Percentiles rank a stretch among this genome's conserved stretches.
Conservation (phyloP, 1,139 yeast genomes). For the Geotrichum restrictum region DNA sequence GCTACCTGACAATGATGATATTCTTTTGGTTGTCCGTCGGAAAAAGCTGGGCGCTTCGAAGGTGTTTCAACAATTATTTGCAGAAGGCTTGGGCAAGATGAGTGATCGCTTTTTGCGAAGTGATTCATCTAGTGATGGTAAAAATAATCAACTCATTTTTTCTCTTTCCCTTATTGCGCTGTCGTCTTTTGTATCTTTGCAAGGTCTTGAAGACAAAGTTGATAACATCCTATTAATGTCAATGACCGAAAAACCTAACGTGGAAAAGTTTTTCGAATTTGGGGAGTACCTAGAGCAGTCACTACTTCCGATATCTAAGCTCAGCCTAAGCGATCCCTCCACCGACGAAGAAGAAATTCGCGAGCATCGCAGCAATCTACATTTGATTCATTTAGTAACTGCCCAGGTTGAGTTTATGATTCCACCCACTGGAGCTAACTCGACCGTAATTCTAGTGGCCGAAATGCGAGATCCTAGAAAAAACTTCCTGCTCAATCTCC, state of each 20-base stretch:
- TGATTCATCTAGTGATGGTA: background rate
- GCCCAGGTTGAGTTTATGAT: conserved; percentile 23
- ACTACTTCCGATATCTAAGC: conserved; percentile 6
- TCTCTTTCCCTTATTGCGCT: conserved; percentile 25
- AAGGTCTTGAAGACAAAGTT: conserved; percentile 19
- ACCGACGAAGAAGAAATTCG: conserved; percentile 5
- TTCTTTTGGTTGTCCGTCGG: conserved; percentile 16
- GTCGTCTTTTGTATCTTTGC: conserved; percentile 22
- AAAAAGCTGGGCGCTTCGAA: conserved; percentile 18
- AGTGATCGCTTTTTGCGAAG: conserved; percentile 5
- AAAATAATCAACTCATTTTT: background rate
- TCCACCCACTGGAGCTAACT: conserved; percentile 1
- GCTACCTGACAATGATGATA: conserved; percentile 25
- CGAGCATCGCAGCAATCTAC: conserved; percentile 17
- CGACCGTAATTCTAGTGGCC: conserved; percentile 7
- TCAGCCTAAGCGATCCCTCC: conserved; percentile 5
- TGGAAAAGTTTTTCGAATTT: conserved; percentile 11
- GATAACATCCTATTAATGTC: conserved; percentile 15
- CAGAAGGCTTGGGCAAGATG: conserved; percentile 20
- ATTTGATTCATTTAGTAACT: conserved; percentile 19
- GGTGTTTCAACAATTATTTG: conserved; percentile 18
- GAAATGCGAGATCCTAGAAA: conserved; percentile 9
- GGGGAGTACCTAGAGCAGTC: conserved; percentile 11
- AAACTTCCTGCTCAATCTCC: conserved; percentile 8
- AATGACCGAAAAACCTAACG: conserved; percentile 7